These are phyloP conservation scores for Nadsonia starkeyi-henricii DNA, from an alignment of 1,139 yeast species.

Conservation along the genomic window DNA sequence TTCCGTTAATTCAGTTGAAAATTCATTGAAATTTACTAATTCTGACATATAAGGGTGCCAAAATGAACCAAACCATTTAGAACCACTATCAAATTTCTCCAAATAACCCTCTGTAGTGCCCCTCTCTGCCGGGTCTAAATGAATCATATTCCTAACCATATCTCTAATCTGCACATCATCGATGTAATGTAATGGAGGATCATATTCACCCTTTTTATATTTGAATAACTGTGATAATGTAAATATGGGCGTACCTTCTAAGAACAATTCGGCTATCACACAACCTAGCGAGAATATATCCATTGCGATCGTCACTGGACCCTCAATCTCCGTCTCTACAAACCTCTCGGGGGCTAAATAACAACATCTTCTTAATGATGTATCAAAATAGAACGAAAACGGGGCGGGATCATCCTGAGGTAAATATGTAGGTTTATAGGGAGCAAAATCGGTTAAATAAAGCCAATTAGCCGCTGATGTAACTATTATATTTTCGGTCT, in stretches of 20 bases:
- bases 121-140: conserved; percentile 47
- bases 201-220: conserved; percentile 55
- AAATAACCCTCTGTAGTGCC: conserved; percentile 42
- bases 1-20: no score
- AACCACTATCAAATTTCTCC: conserved; percentile 23
- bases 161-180: conserved; percentile 36
- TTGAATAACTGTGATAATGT: conserved; percentile 77
- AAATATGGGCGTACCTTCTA: conserved; percentile 79
- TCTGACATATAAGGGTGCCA: conserved; percentile 48
- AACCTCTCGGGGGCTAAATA: conserved; percentile 94
- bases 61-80: conserved; percentile 36
- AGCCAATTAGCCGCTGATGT: conserved; percentile 84
- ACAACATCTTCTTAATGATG: conserved; percentile 74
- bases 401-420: conserved; percentile 96
- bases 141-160: conserved; percentile 49
- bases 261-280: conserved; percentile 75
- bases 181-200: conserved; percentile 46
- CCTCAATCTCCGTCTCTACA: conserved; percentile 17
- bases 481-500: conserved; percentile 74
- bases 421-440: conserved; percentile 67
- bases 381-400: conserved; percentile 82
- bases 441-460: conserved; percentile 68
- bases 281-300: conserved; percentile 89
- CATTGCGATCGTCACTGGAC: conserved; percentile 48
- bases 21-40: conserved; percentile 9